These are phyloP conservation scores for Teratosphaeria pseudoeucalypti DNA, from an alignment of 2,329 filamentous ascomycete genomes.

Conservation along the genomic window DNA sequence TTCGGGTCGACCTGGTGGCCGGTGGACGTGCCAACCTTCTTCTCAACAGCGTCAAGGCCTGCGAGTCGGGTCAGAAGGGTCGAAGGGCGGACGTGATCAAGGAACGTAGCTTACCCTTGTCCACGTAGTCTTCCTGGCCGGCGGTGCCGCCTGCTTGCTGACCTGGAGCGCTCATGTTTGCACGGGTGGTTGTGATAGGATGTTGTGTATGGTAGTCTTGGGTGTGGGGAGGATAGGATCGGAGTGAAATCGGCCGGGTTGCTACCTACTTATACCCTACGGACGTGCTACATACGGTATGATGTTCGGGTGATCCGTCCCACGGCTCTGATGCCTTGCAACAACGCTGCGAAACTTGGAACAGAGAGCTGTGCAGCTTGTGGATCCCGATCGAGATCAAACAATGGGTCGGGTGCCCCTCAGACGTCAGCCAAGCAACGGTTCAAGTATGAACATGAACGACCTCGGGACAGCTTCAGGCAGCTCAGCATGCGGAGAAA, in stretches of 20 bases:
- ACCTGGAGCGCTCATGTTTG: not conserved
- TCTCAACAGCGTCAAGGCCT: slow-evolving; percentile 15
- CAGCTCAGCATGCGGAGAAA: not conserved
- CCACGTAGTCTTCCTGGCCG: slow-evolving; percentile 1
- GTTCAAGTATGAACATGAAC: not conserved
- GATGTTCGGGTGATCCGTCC: not conserved
- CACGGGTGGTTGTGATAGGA: not conserved
- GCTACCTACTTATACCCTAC: not conserved
- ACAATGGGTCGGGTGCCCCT: not conserved
- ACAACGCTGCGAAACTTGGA: not conserved
- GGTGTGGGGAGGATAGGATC: not conserved
- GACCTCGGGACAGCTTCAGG: not conserved
- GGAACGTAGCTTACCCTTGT: not conserved
- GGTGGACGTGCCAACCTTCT: slow-evolving; percentile 10
- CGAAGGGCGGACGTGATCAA: too few species aligned
- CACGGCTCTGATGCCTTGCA: not conserved
- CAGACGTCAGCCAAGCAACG: not conserved
- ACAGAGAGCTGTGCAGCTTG: not conserved
- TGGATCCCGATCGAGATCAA: not conserved
- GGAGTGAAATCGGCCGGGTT: not conserved
- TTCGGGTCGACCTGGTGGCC: slow-evolving; percentile 16
- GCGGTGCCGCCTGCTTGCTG: not conserved
- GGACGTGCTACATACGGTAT: not conserved
- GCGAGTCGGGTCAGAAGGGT: not conserved
- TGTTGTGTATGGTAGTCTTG: not conserved